These are phyloP conservation scores for Penicillium sp. DNA, from an alignment of 2,329 filamentous ascomycete genomes.

Conservation along the genomic window DNA sequence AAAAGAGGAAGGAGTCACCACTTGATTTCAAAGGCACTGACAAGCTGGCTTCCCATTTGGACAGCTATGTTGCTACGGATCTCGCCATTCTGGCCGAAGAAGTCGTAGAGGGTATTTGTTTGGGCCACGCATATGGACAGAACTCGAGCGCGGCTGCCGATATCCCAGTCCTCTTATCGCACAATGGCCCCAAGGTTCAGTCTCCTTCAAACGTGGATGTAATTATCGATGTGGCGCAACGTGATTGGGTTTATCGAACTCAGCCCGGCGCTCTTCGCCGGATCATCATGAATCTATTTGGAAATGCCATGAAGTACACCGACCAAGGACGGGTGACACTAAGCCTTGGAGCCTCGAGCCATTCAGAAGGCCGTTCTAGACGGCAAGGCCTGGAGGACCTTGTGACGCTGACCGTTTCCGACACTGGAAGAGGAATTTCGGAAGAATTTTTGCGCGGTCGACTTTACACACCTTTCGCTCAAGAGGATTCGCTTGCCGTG, in stretches of 20 bases:
- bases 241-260: conserved; percentile 55
- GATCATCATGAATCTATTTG: conserved; percentile 64
- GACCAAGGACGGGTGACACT: conserved; percentile 53
- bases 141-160: conserved; percentile 27
- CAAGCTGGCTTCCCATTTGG: conserved; percentile 34
- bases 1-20: conserved; percentile 25
- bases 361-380: conserved; percentile 30
- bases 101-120: conserved; percentile 56
- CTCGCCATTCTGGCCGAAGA: conserved; percentile 53
- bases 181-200: conserved; percentile 6
- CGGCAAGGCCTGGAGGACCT: conserved; percentile 35
- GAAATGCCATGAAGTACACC: conserved; percentile 65
- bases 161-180: conserved; percentile 23
- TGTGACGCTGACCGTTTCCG: conserved; percentile 52
- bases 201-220: conserved; percentile 43
- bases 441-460: conserved; percentile 61
- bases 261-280: conserved; percentile 56
- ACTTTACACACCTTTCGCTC: conserved; percentile 59
- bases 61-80: conserved; percentile 40
- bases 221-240: conserved; percentile 53
- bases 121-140: conserved; percentile 48
- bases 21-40: conserved; percentile 31
- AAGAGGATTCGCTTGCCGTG: conserved; percentile 60
- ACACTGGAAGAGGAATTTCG: conserved; percentile 67
- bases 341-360: conserved; percentile 33